phyloP scores from a whole-genome alignment of 2,329 filamentous ascomycete genomes.

The Balansia obtecta region DNA sequence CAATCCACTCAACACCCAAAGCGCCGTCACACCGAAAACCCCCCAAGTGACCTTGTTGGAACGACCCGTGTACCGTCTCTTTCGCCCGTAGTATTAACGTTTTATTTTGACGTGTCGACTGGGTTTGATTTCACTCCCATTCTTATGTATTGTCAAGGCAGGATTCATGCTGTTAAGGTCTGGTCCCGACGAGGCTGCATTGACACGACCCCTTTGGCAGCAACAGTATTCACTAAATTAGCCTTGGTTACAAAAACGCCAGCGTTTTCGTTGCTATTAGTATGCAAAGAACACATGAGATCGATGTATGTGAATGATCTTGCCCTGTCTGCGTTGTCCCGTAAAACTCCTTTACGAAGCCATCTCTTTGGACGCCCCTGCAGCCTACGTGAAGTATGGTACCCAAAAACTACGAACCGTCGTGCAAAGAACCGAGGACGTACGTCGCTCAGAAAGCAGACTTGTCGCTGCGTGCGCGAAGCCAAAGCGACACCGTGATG shows the following conservation, averaged over 20 bases:
- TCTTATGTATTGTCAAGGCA: constrained; percentile 60
- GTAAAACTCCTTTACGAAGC: constrained; percentile 82
- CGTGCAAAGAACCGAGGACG: too few relatives aligned
- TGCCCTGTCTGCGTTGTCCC: constrained; percentile 74
- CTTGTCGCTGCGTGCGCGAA: too few relatives aligned
- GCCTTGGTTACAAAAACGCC: constrained; percentile 85
- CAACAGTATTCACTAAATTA: constrained; percentile 75
- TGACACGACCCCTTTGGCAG: constrained; percentile 81
- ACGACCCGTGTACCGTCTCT: too few relatives aligned
- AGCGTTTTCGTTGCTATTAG: constrained; percentile 74
- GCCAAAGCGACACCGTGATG: too few relatives aligned
- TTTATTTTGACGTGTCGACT: constrained; percentile 58
- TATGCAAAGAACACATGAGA: constrained; percentile 87
- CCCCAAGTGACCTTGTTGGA: neutral
- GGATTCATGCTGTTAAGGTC: constrained; percentile 91
- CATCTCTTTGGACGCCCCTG: too few relatives aligned
- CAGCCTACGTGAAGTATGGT: too few relatives aligned
- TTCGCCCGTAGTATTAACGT: too few relatives aligned
- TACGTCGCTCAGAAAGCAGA: too few relatives aligned
- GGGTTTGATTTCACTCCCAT: constrained; percentile 35
- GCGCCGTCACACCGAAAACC: neutral
- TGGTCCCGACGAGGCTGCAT: constrained; percentile 46
- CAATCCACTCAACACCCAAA: constrained; percentile 12
- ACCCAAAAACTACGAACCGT: too few relatives aligned
- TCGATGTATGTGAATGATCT: constrained; percentile 86